These are phyloP conservation scores for Colletotrichum caudatum DNA, from an alignment of 2,329 filamentous ascomycete species.

Conservation along the genomic window DNA sequence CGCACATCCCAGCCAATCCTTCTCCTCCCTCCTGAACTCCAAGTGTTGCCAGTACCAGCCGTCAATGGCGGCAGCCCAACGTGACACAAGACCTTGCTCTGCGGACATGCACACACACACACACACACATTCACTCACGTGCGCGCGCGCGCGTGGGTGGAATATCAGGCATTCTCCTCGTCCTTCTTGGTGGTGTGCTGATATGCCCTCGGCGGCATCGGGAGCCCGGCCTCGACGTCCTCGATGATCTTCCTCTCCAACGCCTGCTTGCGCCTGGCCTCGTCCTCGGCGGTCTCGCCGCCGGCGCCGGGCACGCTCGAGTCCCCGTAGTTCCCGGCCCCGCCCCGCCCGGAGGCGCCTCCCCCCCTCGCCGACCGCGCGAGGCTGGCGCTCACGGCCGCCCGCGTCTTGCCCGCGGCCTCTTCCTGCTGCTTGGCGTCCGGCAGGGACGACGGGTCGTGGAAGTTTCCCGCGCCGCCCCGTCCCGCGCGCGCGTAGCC, in stretches of 20 bases:
- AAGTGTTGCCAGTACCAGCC: conserved; percentile 9
- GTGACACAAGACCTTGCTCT: too few species aligned
- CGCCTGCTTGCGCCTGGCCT: conserved; percentile 51
- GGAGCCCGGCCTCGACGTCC: conserved; percentile 62
- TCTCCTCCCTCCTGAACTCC: conserved; percentile 10
- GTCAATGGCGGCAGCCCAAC: neutral
- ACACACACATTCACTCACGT: neutral
- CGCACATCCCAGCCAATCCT: conserved; percentile 7
- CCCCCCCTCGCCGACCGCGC: conserved; percentile 43
- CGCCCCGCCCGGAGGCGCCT: conserved; percentile 62
- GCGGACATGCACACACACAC: too few species aligned
- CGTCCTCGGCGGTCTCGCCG: conserved; percentile 45
- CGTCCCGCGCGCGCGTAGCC: conserved; percentile 62
- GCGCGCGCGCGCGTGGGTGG: neutral
- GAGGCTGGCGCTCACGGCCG: conserved; percentile 50
- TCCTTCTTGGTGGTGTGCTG: conserved; percentile 45
- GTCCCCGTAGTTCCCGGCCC: conserved; percentile 66
- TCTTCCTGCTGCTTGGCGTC: conserved; percentile 51
- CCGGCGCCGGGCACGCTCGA: conserved; percentile 45
- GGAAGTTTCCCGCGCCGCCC: conserved; percentile 73
- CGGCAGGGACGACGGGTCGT: conserved; percentile 53
- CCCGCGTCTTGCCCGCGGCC: conserved; percentile 51
- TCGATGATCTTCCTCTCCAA: conserved; percentile 58
- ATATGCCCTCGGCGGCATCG: conserved; percentile 61
- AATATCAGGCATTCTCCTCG: conserved; percentile 31